These are phyloP conservation scores for Fusarium nematophilum DNA, from an alignment of 2,329 filamentous ascomycete genomes.

Conservation along the genomic window DNA sequence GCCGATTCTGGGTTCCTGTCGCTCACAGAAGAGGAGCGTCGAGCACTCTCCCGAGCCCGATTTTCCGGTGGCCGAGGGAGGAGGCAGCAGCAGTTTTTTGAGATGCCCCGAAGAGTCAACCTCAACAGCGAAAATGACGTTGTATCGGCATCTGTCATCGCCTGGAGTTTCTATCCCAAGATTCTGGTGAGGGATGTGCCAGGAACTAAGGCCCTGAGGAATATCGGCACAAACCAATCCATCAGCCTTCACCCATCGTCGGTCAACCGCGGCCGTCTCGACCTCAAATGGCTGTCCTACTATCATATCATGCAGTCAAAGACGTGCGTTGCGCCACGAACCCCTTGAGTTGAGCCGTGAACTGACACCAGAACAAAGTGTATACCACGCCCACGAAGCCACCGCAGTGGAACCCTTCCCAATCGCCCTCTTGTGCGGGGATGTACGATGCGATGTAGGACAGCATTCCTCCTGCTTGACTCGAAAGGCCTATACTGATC, in stretches of 20 bases:
- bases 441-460: conserved; percentile 84
- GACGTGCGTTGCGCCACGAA: conserved; percentile 62
- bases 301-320: conserved; percentile 98
- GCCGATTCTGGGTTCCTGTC: conserved; percentile 86
- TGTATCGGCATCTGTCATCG: conserved; percentile 83
- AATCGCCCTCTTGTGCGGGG: conserved; percentile 86
- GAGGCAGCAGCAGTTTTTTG: conserved; percentile 80
- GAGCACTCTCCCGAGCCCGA: conserved; percentile 74
- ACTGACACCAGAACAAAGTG: conserved; percentile 60
- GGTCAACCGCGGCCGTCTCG: conserved; percentile 80
- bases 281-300: conserved; percentile 87
- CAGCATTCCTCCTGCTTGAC: not conserved
- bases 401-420: conserved; percentile 84
- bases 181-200: conserved; percentile 81
- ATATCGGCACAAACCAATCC: conserved; percentile 91
- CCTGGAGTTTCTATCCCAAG: conserved; percentile 96
- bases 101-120: conserved; percentile 81
- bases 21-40: conserved; percentile 78
- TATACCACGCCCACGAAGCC: conserved; percentile 90
- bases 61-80: conserved; percentile 64
- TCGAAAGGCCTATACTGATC: not conserved
- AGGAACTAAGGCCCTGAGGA: conserved; percentile 81
- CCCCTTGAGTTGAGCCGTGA: not conserved
- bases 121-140: conserved; percentile 82
- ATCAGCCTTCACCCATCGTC: conserved; percentile 90